Conservation (phyloP, 768 basidiomycete genomes). For the Panus rudis region DNA sequence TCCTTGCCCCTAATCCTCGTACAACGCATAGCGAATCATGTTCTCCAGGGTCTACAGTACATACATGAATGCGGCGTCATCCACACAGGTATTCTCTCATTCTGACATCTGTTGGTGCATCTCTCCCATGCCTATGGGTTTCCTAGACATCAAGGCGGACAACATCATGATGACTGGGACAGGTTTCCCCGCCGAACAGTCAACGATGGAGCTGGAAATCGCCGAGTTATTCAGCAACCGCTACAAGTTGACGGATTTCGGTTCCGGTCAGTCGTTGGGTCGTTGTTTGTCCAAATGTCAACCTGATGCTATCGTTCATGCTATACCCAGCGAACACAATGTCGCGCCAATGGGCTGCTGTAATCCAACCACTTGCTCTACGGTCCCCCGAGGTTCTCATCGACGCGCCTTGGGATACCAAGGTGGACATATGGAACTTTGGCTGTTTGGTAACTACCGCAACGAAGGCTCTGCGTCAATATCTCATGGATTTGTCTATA, state of each 20-base stretch:
- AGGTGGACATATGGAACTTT: constrained; percentile 6
- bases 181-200: background rate
- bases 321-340: background rate
- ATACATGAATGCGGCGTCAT: constrained; percentile 49
- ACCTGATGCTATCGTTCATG: background rate
- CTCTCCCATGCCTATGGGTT: background rate
- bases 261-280: background rate
- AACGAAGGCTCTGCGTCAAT: background rate
- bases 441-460: constrained; percentile 2
- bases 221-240: background rate
- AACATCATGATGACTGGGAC: constrained; percentile 3
- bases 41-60: constrained; percentile 46
- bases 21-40: constrained; percentile 48
- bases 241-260: background rate
- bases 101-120: background rate
- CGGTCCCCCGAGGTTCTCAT: constrained; percentile 4
- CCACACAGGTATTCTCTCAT: constrained; percentile 7
- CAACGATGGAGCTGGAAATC: background rate
- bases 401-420: constrained; percentile 1
- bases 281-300: background rate
- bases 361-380: constrained; percentile 4
- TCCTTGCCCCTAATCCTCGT: constrained; percentile 43
- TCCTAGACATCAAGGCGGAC: constrained; percentile 3
- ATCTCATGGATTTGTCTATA: background rate
- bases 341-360: background rate